Conservation (phyloP, 2,329 filamentous ascomycete species). For the Trichoderma gracile region DNA sequence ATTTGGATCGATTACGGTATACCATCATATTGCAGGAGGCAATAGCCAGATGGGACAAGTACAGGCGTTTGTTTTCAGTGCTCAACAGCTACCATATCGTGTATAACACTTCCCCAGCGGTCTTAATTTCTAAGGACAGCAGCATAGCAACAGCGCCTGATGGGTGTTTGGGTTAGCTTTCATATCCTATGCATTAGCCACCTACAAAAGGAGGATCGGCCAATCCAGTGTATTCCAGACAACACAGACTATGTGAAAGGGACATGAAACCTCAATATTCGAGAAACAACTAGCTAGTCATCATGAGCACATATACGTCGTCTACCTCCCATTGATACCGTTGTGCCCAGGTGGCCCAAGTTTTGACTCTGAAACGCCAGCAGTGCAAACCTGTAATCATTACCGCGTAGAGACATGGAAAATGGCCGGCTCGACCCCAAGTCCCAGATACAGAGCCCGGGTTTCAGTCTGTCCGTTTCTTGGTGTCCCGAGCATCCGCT, state of each 20-base stretch:
- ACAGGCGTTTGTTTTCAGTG: no score
- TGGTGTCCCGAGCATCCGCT: conserved; percentile 36
- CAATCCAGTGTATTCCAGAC: neutral
- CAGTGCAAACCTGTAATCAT: neutral
- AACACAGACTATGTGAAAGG: neutral
- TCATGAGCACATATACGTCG: neutral
- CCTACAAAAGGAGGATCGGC: neutral
- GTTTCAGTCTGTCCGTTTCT: conserved; percentile 39
- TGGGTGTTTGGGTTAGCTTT: no score
- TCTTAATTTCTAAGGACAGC: no score
- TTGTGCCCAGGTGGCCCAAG: neutral
- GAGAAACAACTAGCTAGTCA: neutral
- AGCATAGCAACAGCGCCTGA: no score
- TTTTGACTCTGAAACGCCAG: conserved; percentile 2
- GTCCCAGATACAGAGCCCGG: conserved; percentile 2
- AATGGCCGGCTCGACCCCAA: neutral
- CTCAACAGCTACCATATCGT: no score
- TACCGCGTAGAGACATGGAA: neutral
- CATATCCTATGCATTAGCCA: neutral
- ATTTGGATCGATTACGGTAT: no score
- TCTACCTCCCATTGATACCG: conserved; percentile 4
- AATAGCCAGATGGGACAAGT: no score
- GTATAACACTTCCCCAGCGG: no score
- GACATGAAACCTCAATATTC: neutral
- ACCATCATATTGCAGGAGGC: no score